These are phyloP conservation scores for Dactylella cylindrospora DNA, from an alignment of 2,329 filamentous ascomycete species.

Conservation along the genomic window DNA sequence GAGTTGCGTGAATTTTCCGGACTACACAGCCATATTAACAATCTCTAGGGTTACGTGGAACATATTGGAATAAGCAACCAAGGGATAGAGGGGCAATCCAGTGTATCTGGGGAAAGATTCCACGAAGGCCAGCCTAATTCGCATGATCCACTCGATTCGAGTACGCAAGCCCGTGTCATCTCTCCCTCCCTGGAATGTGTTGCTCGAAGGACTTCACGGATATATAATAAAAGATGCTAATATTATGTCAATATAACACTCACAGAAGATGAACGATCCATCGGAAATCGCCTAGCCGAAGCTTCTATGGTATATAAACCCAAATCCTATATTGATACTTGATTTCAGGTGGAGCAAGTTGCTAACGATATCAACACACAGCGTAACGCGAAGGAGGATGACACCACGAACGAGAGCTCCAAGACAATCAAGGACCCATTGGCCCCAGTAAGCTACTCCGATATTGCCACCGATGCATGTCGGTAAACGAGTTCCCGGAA, in stretches of 20 bases:
- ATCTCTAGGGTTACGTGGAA: too few species aligned
- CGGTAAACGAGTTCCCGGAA: conserved; percentile 6
- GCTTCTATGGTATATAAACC: conserved; percentile 57
- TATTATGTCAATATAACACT: conserved; percentile 45
- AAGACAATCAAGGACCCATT: conserved; percentile 51
- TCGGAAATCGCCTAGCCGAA: conserved; percentile 69
- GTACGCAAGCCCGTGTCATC: background rate
- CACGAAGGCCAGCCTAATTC: background rate
- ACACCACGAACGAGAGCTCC: conserved; percentile 49
- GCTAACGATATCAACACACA: conserved; percentile 47
- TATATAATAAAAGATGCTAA: too few species aligned
- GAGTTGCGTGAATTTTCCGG: too few species aligned
- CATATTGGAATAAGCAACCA: too few species aligned
- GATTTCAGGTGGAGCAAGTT: background rate
- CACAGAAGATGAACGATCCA: conserved; percentile 69
- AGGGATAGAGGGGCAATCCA: too few species aligned
- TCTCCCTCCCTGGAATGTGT: background rate
- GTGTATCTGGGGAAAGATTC: background rate
- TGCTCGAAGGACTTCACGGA: too few species aligned
- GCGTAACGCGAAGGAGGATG: conserved; percentile 56
- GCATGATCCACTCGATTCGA: conserved; percentile 3
- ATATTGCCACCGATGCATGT: background rate
- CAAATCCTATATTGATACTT: conserved; percentile 14
- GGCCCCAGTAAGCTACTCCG: conserved; percentile 2
- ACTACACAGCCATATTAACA: too few species aligned